Percentiles rank a stretch among this genome's conserved stretches.
Evolutionary conservation across 371 early-diverging fungal genomes (phyloP).

Genomic region (Zopfochytrium polystomum): DNA sequence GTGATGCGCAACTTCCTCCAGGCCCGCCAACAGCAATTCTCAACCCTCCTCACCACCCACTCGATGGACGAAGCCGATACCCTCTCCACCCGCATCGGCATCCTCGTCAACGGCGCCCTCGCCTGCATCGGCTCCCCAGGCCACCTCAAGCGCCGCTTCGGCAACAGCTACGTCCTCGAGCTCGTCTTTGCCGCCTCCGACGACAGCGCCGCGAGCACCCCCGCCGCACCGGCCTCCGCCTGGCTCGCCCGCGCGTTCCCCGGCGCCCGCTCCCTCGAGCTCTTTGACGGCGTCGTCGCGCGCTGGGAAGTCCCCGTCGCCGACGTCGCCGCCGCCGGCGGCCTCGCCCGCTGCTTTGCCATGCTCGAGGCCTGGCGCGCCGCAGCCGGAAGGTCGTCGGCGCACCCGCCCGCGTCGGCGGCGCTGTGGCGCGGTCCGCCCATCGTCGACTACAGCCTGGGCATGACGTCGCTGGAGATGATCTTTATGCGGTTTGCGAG

Average conservation of each 20-base stretch:
- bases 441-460: conserved; percentile 13
- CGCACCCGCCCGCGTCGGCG: no score
- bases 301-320: conserved; percentile 17
- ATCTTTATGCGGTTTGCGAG: conserved; percentile 15
- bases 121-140: conserved; percentile 57
- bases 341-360: conserved; percentile 17
- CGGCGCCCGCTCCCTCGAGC: conserved; percentile 6
- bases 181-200: background rate
- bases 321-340: conserved; percentile 9
- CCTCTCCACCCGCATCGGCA: conserved; percentile 47
- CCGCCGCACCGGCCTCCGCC: background rate
- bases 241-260: no score
- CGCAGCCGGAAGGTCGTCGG: no score
- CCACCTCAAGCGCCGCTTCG: conserved; percentile 50
- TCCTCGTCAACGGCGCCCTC: conserved; percentile 62
- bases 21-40: background rate
- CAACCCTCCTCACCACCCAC: conserved; percentile 42
- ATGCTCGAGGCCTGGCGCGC: conserved; percentile 4
- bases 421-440: no score
- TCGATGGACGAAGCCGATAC: conserved; percentile 36
- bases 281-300: conserved; percentile 14
- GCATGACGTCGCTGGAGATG: conserved; percentile 17
- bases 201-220: background rate
- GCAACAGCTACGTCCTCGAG: conserved; percentile 27
- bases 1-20: conserved; percentile 14